Evolutionary conservation across 2,329 filamentous ascomycete genomes (phyloP), one percentile per base, ranked within the genome.

Genomic region (Didymosphaeria variabile): DNA sequence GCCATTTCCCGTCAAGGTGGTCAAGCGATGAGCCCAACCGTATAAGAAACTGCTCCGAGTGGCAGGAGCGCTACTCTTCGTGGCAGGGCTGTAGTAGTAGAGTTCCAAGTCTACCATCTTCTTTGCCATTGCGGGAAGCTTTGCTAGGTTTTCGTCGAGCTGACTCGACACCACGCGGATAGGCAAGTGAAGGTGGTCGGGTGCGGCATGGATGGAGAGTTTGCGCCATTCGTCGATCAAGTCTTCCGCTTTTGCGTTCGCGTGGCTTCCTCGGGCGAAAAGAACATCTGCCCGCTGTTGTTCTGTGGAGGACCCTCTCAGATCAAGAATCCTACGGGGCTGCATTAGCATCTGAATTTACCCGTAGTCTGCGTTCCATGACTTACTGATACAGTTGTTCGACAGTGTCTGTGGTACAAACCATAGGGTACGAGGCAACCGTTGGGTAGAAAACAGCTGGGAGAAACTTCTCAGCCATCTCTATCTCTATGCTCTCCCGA

Each of bases 1-100:
- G 26, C 86, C 83, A 72, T 94, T 93, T 62, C 88, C 90, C 2
- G 90, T 92, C 54, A 94, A 78, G 0, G 90, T 93, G 1, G 89
- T 91, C 26, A 85, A 72, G 0, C 83, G 80, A 8, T 81, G 78
- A 12, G 83, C 82, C 91, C 91, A 93, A 13, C 91, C 91, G 70
- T 88, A 88, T 54, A 91, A 80, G 71, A 93, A 92, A 13, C 92
- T 90, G 21, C 88, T 88, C 56, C 83, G 79, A 68, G 91, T 92
- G 58, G 91, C 87, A 15, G 81, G 77, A 0, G 85, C 88, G 54
- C 91, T 79, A 6, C 81, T 79, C 13, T 80, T 67, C 5, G 72
- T 81, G 19, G 42, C 42, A 7, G 42, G 42, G 19, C 42, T 45
- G 19, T 45, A 45, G 19, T 45, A 45, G 12, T 45, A 45, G 19